Percentiles rank a stretch among this genome's conserved stretches.
These are phyloP conservation scores for Globisporangium spiculum DNA, from an alignment of 352 stramenopile genomes.

Conservation along the genomic window DNA sequence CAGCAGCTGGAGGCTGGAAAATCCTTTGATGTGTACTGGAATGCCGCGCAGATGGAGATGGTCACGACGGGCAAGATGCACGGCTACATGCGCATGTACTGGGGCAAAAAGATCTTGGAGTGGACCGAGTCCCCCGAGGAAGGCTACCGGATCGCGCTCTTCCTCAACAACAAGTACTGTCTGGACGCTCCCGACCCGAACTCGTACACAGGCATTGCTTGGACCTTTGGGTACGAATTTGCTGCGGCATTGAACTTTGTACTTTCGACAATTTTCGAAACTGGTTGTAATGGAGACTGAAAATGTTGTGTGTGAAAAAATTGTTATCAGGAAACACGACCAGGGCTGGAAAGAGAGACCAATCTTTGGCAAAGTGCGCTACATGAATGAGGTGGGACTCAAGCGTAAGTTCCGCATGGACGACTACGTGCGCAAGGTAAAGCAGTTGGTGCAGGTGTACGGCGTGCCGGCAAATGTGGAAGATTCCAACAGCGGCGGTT, in stretches of 20 bases:
- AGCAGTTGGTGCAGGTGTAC: constrained; percentile 23
- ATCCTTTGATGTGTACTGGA: constrained; percentile 98
- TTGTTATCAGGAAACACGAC: constrained; percentile 89
- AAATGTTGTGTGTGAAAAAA: neutral
- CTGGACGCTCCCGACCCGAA: constrained; percentile 97
- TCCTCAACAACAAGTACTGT: constrained; percentile 98
- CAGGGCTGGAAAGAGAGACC: constrained; percentile 94
- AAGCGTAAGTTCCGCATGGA: constrained; percentile 98
- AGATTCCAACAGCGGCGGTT: neutral
- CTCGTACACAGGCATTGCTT: constrained; percentile 82
- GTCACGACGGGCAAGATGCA: constrained; percentile 92
- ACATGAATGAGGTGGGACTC: constrained; percentile 98
- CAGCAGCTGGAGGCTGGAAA: constrained; percentile 89
- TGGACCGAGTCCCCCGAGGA: constrained; percentile 92
- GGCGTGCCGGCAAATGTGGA: neutral
- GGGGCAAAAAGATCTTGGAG: constrained; percentile 98
- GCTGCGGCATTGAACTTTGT: neutral
- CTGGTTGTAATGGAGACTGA: neutral
- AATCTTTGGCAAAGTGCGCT: constrained; percentile 99
- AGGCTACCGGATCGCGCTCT: constrained; percentile 90
- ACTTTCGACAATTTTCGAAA: neutral
- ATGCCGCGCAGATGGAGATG: constrained; percentile 96
- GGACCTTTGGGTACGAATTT: constrained; percentile 57
- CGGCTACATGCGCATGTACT: constrained; percentile 98
- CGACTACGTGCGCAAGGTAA: constrained; percentile 66